These are phyloP conservation scores for Scedosporium aurantiacum DNA, from an alignment of 2,329 filamentous ascomycete species.

Conservation along the genomic window DNA sequence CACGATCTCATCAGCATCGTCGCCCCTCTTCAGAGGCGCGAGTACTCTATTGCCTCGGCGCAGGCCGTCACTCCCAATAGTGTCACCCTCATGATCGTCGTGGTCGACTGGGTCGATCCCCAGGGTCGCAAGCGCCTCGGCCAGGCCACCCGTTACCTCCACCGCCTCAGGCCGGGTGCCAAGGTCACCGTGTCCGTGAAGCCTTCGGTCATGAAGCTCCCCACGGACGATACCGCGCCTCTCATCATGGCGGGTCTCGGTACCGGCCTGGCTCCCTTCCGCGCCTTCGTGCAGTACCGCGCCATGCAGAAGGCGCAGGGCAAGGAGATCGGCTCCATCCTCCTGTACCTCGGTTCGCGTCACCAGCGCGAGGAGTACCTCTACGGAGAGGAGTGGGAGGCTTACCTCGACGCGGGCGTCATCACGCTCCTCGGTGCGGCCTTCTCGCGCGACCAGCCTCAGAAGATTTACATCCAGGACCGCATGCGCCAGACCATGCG, in stretches of 20 bases:
- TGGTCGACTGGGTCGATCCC: conserved; percentile 88
- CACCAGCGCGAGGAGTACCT: conserved; percentile 98
- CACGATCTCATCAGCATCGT: conserved; percentile 83
- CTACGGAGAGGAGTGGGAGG: conserved; percentile 98
- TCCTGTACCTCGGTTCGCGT: conserved; percentile 92
- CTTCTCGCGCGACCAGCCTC: conserved; percentile 90
- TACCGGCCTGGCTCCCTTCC: conserved; percentile 96
- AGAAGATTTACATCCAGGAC: conserved; percentile 99
- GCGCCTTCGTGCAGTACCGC: conserved; percentile 95
- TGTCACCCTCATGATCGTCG: conserved; percentile 94
- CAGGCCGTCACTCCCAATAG: conserved; percentile 84
- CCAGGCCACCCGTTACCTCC: conserved; percentile 86
- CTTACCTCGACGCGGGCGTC: conserved; percentile 88
- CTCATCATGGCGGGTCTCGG: conserved; percentile 99
- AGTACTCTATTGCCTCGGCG: conserved; percentile 98
- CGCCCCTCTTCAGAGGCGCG: conserved; percentile 83
- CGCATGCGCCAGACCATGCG: conserved; percentile 81
- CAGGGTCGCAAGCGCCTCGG: conserved; percentile 81
- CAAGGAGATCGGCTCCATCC: conserved; percentile 83
- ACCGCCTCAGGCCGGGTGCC: conserved; percentile 60
- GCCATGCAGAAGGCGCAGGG: conserved; percentile 97
- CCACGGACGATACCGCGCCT: conserved; percentile 71
- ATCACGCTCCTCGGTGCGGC: conserved; percentile 88
- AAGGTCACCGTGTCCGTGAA: conserved; percentile 89
- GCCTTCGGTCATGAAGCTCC: conserved; percentile 98